Evolutionary conservation across 495 filamentous ascomycete genomes (phyloP), one percentile per base, ranked within the genome.

Genomic region (Tuber calosporum): DNA sequence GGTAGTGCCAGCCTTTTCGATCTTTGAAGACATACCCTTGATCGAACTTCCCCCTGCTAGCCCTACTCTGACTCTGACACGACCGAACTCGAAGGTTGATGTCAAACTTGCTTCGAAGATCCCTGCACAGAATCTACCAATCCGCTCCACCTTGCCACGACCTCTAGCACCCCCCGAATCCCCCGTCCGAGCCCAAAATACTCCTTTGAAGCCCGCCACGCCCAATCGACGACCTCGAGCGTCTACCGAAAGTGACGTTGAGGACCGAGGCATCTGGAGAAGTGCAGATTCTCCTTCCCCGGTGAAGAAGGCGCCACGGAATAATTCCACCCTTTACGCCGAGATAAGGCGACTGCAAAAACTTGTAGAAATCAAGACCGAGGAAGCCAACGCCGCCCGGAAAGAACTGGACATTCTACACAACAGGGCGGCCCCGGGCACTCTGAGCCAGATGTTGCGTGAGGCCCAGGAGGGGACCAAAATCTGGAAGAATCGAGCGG

Each of bases 401-500:
- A 77, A 72, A 26, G 80, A 81, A 42, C 67, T 81, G 5, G 79
- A 81, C 37, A n/a, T 81, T 22, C 77, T 77, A 38, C 74, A 76
- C 53, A 79, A 76, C 66, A 77, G 81, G 67, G 77, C 77, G 22
- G 79, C 70, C 42, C 68, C 79, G 34, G 77, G 79, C 9, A 72
- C 77, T 41, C 48, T 81, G 68, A 75, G 74, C 13, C 74, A 81
- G 45, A 73, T 81, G 68, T 48, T 81, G 36, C 72, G 74, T 68
- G 80, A 81, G 34, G 68, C 77, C 15, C 79, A 79, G 36, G 80
- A 81, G 66, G 80, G 81, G 48, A n/a, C 73, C 30, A 81, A 81
- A 9, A 69, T 81, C 37, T 81, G 80, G 80, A 79, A 53, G 66
- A 80, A 82, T 53, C 70, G 77, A n/a, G 80, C 80, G 11, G 80